Conservation (phyloP, 2,329 filamentous ascomycete species). For the Aspergillus fructus region DNA sequence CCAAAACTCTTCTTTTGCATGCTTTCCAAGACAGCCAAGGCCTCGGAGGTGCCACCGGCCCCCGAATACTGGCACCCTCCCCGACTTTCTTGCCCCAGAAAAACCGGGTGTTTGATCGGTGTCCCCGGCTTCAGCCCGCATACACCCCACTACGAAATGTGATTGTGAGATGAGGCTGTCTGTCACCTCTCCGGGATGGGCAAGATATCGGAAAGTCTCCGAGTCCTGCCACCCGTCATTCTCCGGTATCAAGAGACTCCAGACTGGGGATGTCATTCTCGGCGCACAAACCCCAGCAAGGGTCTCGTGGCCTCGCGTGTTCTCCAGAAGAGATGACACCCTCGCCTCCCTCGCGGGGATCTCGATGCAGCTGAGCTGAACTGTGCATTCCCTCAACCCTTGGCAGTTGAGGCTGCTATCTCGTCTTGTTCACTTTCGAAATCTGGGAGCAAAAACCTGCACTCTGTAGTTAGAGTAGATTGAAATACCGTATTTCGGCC, state of each 20-base stretch:
- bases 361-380: not conserved
- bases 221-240: conserved; percentile 4
- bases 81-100: conserved; percentile 2
- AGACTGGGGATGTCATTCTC: not conserved
- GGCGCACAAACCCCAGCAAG: not conserved
- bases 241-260: not conserved
- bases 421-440: not conserved
- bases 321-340: not conserved
- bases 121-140: not conserved
- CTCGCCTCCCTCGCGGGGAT: not conserved
- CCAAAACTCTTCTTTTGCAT: conserved; percentile 6
- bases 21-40: conserved; percentile 1
- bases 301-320: not conserved
- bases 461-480: not conserved
- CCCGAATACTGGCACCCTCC: not conserved
- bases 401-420: not conserved
- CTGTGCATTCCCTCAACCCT: not conserved
- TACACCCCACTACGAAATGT: not conserved
- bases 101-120: not conserved
- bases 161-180: not conserved
- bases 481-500: not conserved
- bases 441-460: not conserved
- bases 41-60: not conserved
- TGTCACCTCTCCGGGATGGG: not conserved
- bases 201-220: conserved; percentile 2